Base-by-base conservation (phyloP, 176 grass and related monocot species). In the Rhynchospora tenuis region DNA sequence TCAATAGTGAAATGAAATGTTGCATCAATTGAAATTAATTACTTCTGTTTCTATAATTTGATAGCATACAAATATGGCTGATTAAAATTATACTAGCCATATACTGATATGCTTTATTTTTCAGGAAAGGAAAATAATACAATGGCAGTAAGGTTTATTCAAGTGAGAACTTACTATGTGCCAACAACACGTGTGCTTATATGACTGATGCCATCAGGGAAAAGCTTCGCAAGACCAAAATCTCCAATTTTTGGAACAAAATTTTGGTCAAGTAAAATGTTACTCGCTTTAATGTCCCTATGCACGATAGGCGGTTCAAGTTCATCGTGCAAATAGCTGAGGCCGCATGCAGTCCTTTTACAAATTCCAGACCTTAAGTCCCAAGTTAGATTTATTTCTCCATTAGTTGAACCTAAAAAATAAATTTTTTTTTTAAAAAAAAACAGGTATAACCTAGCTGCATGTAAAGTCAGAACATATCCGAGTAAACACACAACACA, bases 141-240 rank as follows among this genome's bases (percentile, higher is more conserved):
- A 59, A 59, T 59, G 9, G 19, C 58, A 59, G 1, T 10, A 59
- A 59, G 0, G 7, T 59, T 19, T 62, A 57, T 10, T 54, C n/a
- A 45, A 54, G 27, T 27, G 14, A 54, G 26, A 80, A 60, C 78
- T 63, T 59, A 81, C 78, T 23, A 12, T 27, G 77, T 86, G 9
- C 85, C 85, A 4, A 73, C 85, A 22, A 86, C 59, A 2, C 56
- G 42, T 59, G 83, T 85, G 8, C 71, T 78, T 58, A 85, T 59
- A 74, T 85, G 69, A 0, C 44, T 86, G 61, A 42, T 43, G 17
- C 48, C 13, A 11, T 81, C 28, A 7, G 79, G 85, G 20, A 87
- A 81, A 15, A 87, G 52, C 78, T 51, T 75, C 62, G 66, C 85
- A 7, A 87, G 85, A 19, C 85, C 85, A 14, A 87, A 87, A 61